Base-by-base conservation (phyloP, 108 stramenopile species). In the Nitzschia putrida region DNA sequence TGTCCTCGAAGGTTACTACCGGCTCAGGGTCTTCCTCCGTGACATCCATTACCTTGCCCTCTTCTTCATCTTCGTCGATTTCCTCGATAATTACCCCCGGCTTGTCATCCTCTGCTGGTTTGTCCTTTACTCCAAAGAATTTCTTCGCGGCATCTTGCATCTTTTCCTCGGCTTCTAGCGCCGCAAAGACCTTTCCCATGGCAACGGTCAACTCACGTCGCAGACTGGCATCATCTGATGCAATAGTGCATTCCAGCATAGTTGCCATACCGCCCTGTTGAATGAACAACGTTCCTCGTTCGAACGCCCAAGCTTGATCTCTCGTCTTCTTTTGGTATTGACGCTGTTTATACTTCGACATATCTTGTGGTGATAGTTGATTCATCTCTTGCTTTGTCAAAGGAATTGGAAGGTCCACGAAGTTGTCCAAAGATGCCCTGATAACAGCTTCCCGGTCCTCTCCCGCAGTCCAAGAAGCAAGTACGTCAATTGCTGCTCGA, bases 391-490 rank as follows among this genome's bases (percentile, higher is more conserved):
- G 74, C 44, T 87, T 61, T 18, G 55, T 63, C 22, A 63, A 72
- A 24, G 53, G 65, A 69, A 70, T 42, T 47, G 64, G 73, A 54
- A 83, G 42, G 25, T 57, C 47, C 29, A 78, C 69, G 29, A 20
- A 61, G 22, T 73, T 68, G 44, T 73, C 69, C 25, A 85, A 70
- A 0, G 87, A 84, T 8, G 86, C 73, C 4, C 84, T 79, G 60
- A 87, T 81, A 23, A 86, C 66, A 0, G 73, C 57, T 7, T 88
- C 77, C 18, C 83, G 79, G 77, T 93, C 73, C 29, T 24, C 84
- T 11, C 82, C 79, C 23, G 87, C 80, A n/a, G 82, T 87, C 90
- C 88, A 91, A 22, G 86, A 72, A 6, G 87, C 71, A 16, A 94
- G 39, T 12, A 91, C 73, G 71, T 94, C 90, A n/a, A 90, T 66